These are phyloP conservation scores for Penicillium hesseltinei DNA, from an alignment of 2,329 filamentous ascomycete genomes.

Conservation along the genomic window DNA sequence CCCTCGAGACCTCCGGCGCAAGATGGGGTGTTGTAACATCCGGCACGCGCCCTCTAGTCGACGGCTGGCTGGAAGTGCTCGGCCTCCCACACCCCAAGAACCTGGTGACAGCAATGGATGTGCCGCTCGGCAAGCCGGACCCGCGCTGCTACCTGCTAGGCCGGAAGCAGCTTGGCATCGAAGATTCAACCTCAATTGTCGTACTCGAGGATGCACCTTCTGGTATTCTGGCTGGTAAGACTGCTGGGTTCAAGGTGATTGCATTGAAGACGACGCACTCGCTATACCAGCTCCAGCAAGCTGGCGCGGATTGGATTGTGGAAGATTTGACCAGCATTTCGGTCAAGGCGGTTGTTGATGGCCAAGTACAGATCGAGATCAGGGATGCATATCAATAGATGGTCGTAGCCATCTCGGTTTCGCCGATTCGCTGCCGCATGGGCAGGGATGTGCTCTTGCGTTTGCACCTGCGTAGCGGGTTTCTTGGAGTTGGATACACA, in stretches of 20 bases:
- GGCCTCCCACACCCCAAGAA: constrained; percentile 63
- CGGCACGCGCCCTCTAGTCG: constrained; percentile 64
- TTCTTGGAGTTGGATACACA: not conserved
- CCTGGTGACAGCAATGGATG: constrained; percentile 73
- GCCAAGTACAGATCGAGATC: constrained; percentile 67
- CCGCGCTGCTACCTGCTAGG: constrained; percentile 72
- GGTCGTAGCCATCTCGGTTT: not conserved
- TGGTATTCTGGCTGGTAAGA: constrained; percentile 78
- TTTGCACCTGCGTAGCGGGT: not conserved
- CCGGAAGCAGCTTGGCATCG: constrained; percentile 57
- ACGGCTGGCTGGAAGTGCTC: constrained; percentile 69
- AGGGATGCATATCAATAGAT: constrained; percentile 52
- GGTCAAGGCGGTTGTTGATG: constrained; percentile 56
- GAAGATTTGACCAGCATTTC: constrained; percentile 72
- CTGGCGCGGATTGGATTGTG: constrained; percentile 86
- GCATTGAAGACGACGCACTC: constrained; percentile 83
- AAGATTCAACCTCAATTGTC: constrained; percentile 56
- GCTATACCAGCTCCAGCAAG: constrained; percentile 66
- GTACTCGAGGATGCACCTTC: constrained; percentile 89
- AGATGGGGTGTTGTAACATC: constrained; percentile 85
- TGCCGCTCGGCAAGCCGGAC: constrained; percentile 73
- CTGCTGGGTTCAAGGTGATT: constrained; percentile 78
- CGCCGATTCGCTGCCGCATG: not conserved
- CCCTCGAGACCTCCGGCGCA: constrained; percentile 60
- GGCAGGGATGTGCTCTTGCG: not conserved